phyloP scores from a whole-genome alignment of 2,329 filamentous ascomycete species.

The Biscogniauxia marginata region DNA sequence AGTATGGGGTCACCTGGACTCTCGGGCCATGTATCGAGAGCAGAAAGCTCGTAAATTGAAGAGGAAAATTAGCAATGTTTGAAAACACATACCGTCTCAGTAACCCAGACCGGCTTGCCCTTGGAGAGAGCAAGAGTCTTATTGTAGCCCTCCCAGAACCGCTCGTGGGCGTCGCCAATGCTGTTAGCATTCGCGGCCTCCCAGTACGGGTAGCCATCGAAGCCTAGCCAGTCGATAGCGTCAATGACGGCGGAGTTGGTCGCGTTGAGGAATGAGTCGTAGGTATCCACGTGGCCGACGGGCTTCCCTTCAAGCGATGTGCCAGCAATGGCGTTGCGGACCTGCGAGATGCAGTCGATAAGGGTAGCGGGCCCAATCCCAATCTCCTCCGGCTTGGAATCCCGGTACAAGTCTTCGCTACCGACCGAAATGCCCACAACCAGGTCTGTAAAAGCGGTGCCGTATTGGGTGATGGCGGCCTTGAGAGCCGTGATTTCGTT shows the following conservation, averaged over 20 bases:
- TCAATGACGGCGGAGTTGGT: constrained; percentile 49
- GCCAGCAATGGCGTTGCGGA: constrained; percentile 47
- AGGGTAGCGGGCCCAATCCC: constrained; percentile 44
- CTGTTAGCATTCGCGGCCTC: constrained; percentile 40
- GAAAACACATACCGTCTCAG: constrained; percentile 41
- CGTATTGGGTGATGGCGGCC: constrained; percentile 45
- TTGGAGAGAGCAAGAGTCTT: constrained; percentile 53
- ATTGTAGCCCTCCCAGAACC: constrained; percentile 41
- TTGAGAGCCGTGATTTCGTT: constrained; percentile 51
- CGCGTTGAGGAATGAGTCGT: constrained; percentile 49
- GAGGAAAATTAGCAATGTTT: too few relatives aligned
- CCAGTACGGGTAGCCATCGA: constrained; percentile 55
- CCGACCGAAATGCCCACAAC: constrained; percentile 54
- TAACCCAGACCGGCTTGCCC: constrained; percentile 58
- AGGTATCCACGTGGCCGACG: constrained; percentile 57
- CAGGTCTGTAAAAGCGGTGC: constrained; percentile 41
- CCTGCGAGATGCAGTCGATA: constrained; percentile 56
- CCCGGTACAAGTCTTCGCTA: constrained; percentile 55
- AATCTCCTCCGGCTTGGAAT: constrained; percentile 35
- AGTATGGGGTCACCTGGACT: too few relatives aligned
- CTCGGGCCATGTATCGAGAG: too few relatives aligned
- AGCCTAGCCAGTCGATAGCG: constrained; percentile 52
- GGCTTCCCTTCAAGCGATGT: constrained; percentile 35
- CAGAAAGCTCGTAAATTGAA: too few relatives aligned
- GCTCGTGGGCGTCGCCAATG: constrained; percentile 43